Evolutionary conservation across 176 grass and related monocot species (phyloP).

Genomic region (Oryza australiensis): DNA sequence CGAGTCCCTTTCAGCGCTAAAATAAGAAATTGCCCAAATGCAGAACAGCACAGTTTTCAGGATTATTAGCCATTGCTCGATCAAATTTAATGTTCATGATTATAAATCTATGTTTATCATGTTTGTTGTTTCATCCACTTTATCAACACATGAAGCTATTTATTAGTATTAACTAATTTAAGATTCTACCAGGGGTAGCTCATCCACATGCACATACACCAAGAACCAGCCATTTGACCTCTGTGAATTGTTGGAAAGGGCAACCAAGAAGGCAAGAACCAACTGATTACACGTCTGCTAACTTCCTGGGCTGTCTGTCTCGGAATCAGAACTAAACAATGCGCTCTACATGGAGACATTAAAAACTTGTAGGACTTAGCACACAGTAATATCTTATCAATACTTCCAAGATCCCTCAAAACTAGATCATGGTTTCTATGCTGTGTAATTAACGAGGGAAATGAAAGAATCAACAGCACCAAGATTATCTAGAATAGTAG

Average conservation of each 20-base stretch:
- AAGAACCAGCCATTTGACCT: conserved; percentile 3
- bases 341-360: background rate
- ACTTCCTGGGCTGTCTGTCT: background rate
- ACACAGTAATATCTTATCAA: conserved; percentile 8
- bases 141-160: background rate
- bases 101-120: background rate
- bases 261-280: conserved; percentile 1
- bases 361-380: background rate
- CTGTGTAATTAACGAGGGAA: background rate
- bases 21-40: background rate
- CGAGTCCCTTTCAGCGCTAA: background rate
- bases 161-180: background rate
- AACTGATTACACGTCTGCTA: background rate
- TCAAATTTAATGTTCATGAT: background rate
- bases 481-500: conserved; percentile 17
- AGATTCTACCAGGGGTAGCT: background rate
- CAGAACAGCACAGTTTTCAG: background rate
- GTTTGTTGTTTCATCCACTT: background rate
- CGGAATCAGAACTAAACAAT: background rate
- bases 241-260: background rate
- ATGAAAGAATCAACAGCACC: background rate
- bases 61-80: background rate
- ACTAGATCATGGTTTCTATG: background rate
- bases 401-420: conserved; percentile 9
- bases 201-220: background rate